These are phyloP conservation scores for Saccharomyces mikatae DNA, from an alignment of 805 yeast genomes.

Conservation along the genomic window DNA sequence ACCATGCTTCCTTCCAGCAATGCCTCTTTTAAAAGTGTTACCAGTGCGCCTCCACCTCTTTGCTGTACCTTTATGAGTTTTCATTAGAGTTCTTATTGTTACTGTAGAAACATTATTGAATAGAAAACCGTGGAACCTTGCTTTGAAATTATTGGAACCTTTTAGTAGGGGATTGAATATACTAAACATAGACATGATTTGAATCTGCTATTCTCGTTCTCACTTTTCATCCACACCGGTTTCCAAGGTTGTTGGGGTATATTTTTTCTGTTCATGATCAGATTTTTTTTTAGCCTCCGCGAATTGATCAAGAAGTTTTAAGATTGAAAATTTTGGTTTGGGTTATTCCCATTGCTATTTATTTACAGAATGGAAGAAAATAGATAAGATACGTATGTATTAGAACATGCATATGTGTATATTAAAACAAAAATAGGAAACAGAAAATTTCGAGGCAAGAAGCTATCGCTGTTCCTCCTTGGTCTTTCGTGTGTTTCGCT, in stretches of 20 bases:
- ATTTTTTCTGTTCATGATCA: neutral
- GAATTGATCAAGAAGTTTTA: neutral
- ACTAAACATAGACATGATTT: neutral
- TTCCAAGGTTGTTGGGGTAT: neutral
- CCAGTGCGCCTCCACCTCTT: constrained; percentile 79
- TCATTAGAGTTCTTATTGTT: constrained; percentile 38
- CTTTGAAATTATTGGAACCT: neutral
- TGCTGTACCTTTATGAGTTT: constrained; percentile 81
- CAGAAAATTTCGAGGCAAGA: neutral
- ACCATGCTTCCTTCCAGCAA: constrained; percentile 87
- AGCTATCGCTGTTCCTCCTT: neutral
- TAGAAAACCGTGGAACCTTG: constrained; percentile 1
- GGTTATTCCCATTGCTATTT: neutral
- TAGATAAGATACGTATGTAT: neutral
- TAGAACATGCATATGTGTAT: neutral
- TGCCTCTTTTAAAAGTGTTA: constrained; percentile 55
- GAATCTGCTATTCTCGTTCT: neutral
- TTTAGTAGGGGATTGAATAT: neutral
- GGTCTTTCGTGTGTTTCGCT: neutral
- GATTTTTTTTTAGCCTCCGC: neutral
- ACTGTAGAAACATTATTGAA: constrained; percentile 7
- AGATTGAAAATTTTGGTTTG: neutral
- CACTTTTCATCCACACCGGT: neutral
- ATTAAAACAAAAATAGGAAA: neutral
- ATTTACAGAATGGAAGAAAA: neutral